Base-by-base conservation (phyloP, 2,329 filamentous ascomycete genomes). In the Zalaria sp. region DNA sequence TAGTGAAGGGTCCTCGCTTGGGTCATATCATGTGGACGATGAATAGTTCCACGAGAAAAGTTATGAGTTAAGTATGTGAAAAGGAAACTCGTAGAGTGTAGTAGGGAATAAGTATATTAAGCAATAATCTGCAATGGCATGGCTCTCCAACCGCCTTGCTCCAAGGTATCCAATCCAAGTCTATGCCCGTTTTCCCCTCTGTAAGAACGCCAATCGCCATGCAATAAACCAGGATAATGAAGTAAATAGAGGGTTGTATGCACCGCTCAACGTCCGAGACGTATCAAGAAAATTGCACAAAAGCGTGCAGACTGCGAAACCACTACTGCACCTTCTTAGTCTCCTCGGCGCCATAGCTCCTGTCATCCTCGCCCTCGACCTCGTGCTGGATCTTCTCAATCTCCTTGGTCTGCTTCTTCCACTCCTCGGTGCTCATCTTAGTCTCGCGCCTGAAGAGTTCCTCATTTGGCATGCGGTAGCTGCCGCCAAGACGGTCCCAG, bases 401-500 rank as follows among this genome's bases (percentile, higher is more conserved):
- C 58, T 82, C 81, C 57, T 74, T 70, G 46, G 71, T 70, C 66
- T 94, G 87, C 56, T 77, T 74, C 56, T 80, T 73, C 85, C 86
- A 93, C 59, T 86, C 81, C 46, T 71, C 72, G 54, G 83, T 67
- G 48, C 75, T 82, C 82, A 91, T 88, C 71, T 93, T 94, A 53
- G 76, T 77, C 59, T 91, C 82, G 58, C 80, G 81, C 53, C 79
- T 67, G 68, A 94, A 95, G 51, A 94, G 73, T 63, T 87, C 85
- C 43, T 79, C 74, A 52, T 91, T 89, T 4, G 88, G 88, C 68
- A 81, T 77, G 53, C 84, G 73, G 68, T 94, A 95, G 57, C 83
- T 93, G 45, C 82, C 83, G 42, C 85, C 84, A 18, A 94, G 63
- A 41, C 88, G 79, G 61, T 95, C 88, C 82, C 88, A 94, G 18